These are phyloP conservation scores for Phytophthora litchii DNA, from an alignment of 352 stramenopile species.

Conservation along the genomic window DNA sequence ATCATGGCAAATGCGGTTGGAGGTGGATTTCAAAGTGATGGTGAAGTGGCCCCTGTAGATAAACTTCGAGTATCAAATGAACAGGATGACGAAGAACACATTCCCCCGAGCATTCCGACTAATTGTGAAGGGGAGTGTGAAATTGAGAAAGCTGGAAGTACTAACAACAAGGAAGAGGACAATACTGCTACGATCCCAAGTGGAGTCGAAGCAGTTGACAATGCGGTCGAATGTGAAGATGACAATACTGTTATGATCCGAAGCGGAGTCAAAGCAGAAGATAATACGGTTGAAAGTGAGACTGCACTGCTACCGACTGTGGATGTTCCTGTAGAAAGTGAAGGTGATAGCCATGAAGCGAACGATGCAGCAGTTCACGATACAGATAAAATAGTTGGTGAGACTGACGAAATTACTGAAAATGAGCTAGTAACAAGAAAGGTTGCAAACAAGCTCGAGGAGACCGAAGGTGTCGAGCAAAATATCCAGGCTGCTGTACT, in stretches of 20 bases:
- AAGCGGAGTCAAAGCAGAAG: background rate
- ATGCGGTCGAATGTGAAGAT: constrained; percentile 2
- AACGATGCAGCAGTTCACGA: background rate
- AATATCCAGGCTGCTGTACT: constrained; percentile 34
- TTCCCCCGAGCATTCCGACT: background rate
- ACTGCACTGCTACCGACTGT: background rate
- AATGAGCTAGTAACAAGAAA: background rate
- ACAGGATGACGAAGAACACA: background rate
- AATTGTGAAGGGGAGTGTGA: background rate
- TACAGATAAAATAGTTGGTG: background rate
- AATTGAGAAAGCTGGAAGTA: background rate
- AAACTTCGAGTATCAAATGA: background rate
- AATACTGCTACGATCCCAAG: background rate
- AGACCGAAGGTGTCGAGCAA: background rate
- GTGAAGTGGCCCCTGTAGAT: background rate
- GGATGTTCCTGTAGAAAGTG: background rate
- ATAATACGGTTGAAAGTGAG: background rate
- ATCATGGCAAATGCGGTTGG: background rate
- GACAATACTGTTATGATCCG: background rate
- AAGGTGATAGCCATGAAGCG: background rate
- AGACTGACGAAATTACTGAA: background rate
- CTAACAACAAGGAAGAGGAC: background rate
- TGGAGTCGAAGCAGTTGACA: background rate
- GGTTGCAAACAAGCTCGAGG: background rate
- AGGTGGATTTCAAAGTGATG: constrained; percentile 1